phyloP scores from a whole-genome alignment of 1,284 basidiomycete genomes.

The Puccinia novopanici region DNA sequence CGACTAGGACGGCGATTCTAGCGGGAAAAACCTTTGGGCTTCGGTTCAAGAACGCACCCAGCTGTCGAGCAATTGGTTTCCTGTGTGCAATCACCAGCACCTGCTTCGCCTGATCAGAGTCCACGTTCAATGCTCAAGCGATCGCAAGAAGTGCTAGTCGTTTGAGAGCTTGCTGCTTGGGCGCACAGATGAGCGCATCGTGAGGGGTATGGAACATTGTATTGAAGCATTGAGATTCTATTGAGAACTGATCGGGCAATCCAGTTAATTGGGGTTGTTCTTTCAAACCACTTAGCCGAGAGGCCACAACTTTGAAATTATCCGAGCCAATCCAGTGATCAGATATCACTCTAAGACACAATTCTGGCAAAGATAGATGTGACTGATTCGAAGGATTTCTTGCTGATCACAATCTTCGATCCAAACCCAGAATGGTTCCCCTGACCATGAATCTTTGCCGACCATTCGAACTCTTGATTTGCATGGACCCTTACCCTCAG shows the following conservation, averaged over 20 bases:
- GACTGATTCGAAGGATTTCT: too few relatives aligned
- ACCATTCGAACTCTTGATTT: slow-evolving; percentile 78
- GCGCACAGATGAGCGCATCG: slow-evolving; percentile 38
- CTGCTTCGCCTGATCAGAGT: slow-evolving; percentile 3
- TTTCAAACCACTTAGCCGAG: slow-evolving; percentile 63
- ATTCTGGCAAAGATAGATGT: too few relatives aligned
- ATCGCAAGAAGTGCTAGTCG: slow-evolving; percentile 23
- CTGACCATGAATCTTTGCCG: slow-evolving; percentile 71
- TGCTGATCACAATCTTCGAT: too few relatives aligned
- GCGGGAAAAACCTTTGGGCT: slow-evolving; percentile 10
- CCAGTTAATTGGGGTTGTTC: not conserved
- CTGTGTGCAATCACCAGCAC: slow-evolving; percentile 35
- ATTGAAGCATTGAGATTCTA: slow-evolving; percentile 50
- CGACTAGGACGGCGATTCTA: slow-evolving; percentile 32
- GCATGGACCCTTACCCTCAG: slow-evolving; percentile 75
- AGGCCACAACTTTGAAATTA: slow-evolving; percentile 69
- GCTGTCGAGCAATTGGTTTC: slow-evolving; percentile 33
- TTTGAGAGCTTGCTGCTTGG: slow-evolving; percentile 19
- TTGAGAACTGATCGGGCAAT: slow-evolving; percentile 34
- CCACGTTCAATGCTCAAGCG: slow-evolving; percentile 34
- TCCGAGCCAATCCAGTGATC: slow-evolving; percentile 94
- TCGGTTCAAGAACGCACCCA: slow-evolving; percentile 11
- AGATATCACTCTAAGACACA: slow-evolving; percentile 77
- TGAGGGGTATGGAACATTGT: slow-evolving; percentile 37
- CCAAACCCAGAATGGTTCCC: slow-evolving; percentile 92